Conservation (phyloP, 2,329 filamentous ascomycete species). For the Clonostachys solani region DNA sequence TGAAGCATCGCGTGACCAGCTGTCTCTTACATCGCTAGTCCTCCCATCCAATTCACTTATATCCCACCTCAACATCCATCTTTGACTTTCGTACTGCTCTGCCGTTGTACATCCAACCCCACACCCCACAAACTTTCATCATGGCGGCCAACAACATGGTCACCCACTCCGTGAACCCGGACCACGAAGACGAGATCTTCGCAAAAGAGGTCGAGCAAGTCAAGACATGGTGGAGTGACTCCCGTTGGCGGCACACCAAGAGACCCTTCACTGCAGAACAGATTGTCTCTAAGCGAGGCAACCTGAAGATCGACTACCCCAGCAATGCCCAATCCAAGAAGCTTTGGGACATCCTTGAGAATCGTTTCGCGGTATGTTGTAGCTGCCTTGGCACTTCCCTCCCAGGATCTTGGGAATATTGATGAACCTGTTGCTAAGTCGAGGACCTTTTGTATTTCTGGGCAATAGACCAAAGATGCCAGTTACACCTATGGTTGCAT, state of each 20-base stretch:
- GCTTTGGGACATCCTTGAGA: constrained; percentile 86
- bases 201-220: constrained; percentile 80
- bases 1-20: background rate
- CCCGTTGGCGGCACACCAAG: constrained; percentile 90
- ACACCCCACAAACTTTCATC: constrained; percentile 11
- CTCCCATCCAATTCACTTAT: background rate
- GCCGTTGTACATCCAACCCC: background rate
- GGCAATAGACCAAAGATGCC: constrained; percentile 66
- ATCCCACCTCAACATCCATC: background rate
- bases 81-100: background rate
- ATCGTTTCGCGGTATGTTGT: constrained; percentile 74
- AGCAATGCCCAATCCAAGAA: constrained; percentile 90
- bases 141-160: constrained; percentile 63
- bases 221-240: constrained; percentile 90
- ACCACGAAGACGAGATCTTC: constrained; percentile 62
- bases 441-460: constrained; percentile 1
- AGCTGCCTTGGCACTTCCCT: background rate
- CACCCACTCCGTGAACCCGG: constrained; percentile 50
- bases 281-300: constrained; percentile 93
- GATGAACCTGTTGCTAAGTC: background rate
- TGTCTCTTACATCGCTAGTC: background rate
- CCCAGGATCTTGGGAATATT: background rate
- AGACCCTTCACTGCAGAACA: constrained; percentile 93
- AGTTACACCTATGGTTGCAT: constrained; percentile 97
- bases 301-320: constrained; percentile 84